Base-by-base conservation (phyloP, 768 basidiomycete genomes). In the Floccularia luteovirens region DNA sequence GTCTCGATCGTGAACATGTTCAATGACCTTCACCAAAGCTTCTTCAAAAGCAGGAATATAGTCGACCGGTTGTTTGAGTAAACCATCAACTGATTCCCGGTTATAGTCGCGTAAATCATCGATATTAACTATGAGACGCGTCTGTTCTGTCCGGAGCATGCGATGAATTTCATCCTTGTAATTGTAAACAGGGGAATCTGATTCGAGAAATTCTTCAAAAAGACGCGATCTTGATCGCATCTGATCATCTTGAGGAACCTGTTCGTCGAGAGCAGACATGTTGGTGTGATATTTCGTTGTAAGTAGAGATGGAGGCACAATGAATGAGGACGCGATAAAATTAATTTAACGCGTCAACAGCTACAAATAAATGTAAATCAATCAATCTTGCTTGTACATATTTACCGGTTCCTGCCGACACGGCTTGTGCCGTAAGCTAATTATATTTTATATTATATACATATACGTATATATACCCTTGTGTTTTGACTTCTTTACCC, bases 51-150 rank as follows among this genome's bases (percentile, higher is more conserved):
- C 92, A 14, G 90, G 85, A 14, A 93, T 71, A 56, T 76, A 94
- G 19, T 88, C 83, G 6, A 79, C 75, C 1, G 96, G 96, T 25
- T 90, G 77, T 57, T 89, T 90, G 40, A 99, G 72, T 19, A 98
- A 70, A 0, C 92, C 90, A 50, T 91, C 83, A 4, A 89, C 82
- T 42, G 79, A 86, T 46, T 89, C 82, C 55, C 92, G 79, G 58
- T 88, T 79, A 60, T 90, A 89, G 62, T 90, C 90, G 64, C 94
- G 83, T 52, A 98, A 65, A 64, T 98, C 91, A 60, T 98, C 93
- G 51, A 98, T 75, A 61, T 96, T 98, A 59, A 99, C 79, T 51
- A 93, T 80, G 53, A 98, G 81, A 59, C 96, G 80, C 54, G 88
- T 82, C 55, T 83, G 79, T 52, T 87, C 83, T 14, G 72, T 70